Percentiles rank a stretch among this genome's conserved stretches.
Evolutionary conservation across 768 basidiomycete genomes (phyloP).

Genomic region (Lactifluus volemus): DNA sequence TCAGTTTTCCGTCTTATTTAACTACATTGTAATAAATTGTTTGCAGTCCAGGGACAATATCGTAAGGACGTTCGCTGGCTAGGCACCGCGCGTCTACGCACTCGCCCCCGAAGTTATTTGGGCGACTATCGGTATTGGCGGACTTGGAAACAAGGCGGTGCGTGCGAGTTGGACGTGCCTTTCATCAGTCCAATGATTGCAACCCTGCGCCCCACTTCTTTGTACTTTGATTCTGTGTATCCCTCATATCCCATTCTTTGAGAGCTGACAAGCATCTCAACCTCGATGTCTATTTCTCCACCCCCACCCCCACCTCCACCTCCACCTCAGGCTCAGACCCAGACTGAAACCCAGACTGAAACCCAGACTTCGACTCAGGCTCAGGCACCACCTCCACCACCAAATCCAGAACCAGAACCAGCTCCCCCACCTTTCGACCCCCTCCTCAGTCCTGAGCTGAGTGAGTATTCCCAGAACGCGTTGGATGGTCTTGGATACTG

Average conservation of each 20-base stretch:
- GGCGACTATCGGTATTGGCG: constrained; percentile 6
- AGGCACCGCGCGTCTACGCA: too few relatives aligned
- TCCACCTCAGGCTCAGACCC: neutral
- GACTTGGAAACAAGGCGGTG: constrained; percentile 14
- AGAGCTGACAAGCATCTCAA: neutral
- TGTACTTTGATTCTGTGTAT: neutral
- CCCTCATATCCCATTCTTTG: neutral
- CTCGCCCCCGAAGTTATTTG: neutral
- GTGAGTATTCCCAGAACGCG: neutral
- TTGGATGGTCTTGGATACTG: neutral
- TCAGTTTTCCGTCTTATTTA: too few relatives aligned
- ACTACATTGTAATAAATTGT: too few relatives aligned
- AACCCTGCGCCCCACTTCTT: neutral
- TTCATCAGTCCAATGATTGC: neutral
- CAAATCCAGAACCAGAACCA: neutral
- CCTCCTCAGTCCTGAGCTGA: neutral
- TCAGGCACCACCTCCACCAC: neutral
- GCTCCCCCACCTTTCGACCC: neutral
- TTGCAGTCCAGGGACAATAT: too few relatives aligned
- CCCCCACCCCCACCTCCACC: neutral
- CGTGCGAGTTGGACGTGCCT: neutral
- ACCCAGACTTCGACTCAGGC: neutral
- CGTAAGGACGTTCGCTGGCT: neutral
- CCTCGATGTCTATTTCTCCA: neutral
- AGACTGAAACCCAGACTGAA: neutral